Percentiles rank a stretch among this genome's conserved stretches.
Conservation (phyloP, 768 basidiomycete species). For the Filobasidium floriforme region DNA sequence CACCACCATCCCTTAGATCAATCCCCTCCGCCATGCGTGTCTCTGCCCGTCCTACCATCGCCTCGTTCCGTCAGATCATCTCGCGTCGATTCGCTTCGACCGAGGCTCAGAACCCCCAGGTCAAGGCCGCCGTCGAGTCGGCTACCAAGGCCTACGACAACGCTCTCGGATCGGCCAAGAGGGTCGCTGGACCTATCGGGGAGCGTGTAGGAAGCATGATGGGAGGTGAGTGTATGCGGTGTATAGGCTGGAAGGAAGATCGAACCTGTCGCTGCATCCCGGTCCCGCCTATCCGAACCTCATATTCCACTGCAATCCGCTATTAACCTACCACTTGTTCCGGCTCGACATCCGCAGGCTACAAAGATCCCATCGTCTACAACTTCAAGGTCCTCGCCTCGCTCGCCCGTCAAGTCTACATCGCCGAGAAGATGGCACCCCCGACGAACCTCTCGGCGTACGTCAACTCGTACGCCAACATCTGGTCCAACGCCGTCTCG, state of each 20-base stretch:
- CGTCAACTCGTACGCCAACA: conserved; percentile 38
- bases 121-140: conserved; percentile 38
- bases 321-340: background rate
- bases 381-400: conserved; percentile 43
- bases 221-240: conserved; percentile 36
- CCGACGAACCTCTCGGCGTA: conserved; percentile 38
- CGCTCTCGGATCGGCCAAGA: conserved; percentile 34
- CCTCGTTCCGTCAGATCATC: conserved; percentile 12
- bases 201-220: conserved; percentile 36
- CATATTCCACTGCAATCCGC: background rate
- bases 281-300: background rate
- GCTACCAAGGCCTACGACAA: conserved; percentile 37
- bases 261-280: too few relatives aligned
- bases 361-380: conserved; percentile 38
- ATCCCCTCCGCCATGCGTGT: conserved; percentile 17
- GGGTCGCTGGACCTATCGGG: conserved; percentile 43
- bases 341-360: conserved; percentile 25
- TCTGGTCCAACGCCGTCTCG: conserved; percentile 35
- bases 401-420: conserved; percentile 43
- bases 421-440: conserved; percentile 43
- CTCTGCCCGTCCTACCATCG: conserved; percentile 27
- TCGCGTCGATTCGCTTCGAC: conserved; percentile 29
- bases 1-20: background rate
- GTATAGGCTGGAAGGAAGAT: too few relatives aligned
- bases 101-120: conserved; percentile 35